Evolutionary conservation across 805 yeast species (phyloP), one percentile per base, ranked within the genome.

Genomic region (Grigorovia jiainica): DNA sequence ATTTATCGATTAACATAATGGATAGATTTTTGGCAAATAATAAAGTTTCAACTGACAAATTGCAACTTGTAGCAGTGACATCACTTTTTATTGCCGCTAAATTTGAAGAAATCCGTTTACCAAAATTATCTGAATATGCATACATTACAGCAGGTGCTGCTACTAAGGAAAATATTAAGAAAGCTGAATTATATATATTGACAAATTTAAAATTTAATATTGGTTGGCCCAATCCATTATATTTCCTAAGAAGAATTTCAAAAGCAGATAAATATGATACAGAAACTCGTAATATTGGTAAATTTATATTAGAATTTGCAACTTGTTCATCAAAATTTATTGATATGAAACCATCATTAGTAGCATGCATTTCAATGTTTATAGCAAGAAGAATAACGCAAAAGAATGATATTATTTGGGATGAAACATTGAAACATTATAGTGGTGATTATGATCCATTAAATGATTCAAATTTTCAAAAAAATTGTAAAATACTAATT

Each of bases 201-300:
- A 79, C 83, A 43, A 74, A 77, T 38, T 68, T 87, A 42, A 70
- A 78, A 44, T 89, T 83, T 62, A 79, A 85, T 57, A 70, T 87
- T 56, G 78, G 82, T 49, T 83, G 82, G 60, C 95, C 96, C 31
- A 85, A 82, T 58, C 95, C 95, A 39, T 78, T 87, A 81, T 86
- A 86, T 63, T 89, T 87, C 57, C 67, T 87, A 55, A 74, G 95
- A 57, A 73, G 95, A 57, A 82, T 87, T 35, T 84, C 95, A 30
- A 86, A 84, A 56, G 95, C 95, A 36, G 96, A 87, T 62, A 85
- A 82, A 55, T 87, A 87, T 62, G 92, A 87, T 60, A 78, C 82
- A 41, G 82, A 78, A 55, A 76, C 87, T 34, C 76, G 95, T 63
- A 83, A 94, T 7, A 68, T 85, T 47, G 95, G 92, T 21, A 87